Percentiles rank a stretch among this genome's conserved stretches.
Conservation (phyloP, 805 yeast genomes). For the Starmerella geochares region DNA sequence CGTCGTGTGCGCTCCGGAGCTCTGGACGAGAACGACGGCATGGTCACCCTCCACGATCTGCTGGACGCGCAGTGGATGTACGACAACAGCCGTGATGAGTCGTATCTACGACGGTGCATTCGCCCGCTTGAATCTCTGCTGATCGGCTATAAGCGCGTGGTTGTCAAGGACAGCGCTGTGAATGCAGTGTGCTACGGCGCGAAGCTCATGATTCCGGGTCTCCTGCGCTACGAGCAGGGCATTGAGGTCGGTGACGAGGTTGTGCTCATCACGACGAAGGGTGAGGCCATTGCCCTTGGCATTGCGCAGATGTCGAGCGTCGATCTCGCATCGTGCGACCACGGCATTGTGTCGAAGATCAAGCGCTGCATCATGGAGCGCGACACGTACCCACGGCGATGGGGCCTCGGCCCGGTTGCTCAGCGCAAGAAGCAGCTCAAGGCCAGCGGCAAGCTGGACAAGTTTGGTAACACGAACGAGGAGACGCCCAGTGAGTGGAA, state of each 20-base stretch:
- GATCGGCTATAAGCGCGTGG: constrained; percentile 92
- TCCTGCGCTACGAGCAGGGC: constrained; percentile 93
- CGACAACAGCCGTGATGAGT: constrained; percentile 94
- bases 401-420: constrained; percentile 99
- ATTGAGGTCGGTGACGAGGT: constrained; percentile 96
- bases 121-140: constrained; percentile 90
- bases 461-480: constrained; percentile 87
- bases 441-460: constrained; percentile 93
- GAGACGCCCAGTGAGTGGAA: constrained; percentile 92
- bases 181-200: constrained; percentile 99
- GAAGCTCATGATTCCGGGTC: constrained; percentile 96
- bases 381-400: constrained; percentile 97
- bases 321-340: constrained; percentile 92
- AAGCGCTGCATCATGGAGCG: constrained; percentile 99
- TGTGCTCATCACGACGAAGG: constrained; percentile 95
- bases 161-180: constrained; percentile 89
- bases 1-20: constrained; percentile 99
- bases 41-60: constrained; percentile 94
- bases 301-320: constrained; percentile 98
- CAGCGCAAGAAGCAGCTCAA: constrained; percentile 97
- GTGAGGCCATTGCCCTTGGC: constrained; percentile 98
- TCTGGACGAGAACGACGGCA: constrained; percentile 72
- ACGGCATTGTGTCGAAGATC: constrained; percentile 96
- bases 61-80: constrained; percentile 97
- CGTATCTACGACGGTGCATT: constrained; percentile 84